Conservation (phyloP, 2,329 filamentous ascomycete genomes). For the Colletotrichum sp. region DNA sequence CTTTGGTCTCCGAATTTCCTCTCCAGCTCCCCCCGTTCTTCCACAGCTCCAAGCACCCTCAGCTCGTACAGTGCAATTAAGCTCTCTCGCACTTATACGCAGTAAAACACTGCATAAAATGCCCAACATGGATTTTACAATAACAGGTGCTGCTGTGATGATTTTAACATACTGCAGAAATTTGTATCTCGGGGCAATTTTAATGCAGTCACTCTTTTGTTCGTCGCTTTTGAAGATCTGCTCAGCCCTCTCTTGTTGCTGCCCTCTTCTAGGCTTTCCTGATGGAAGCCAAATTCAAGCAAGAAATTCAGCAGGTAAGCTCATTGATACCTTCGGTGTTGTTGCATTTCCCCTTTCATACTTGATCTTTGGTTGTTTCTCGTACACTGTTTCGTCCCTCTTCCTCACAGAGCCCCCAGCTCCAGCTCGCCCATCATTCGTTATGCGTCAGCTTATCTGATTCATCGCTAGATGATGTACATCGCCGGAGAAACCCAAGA, state of each 20-base stretch:
- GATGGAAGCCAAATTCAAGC: conserved; percentile 3
- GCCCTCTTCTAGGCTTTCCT: background rate
- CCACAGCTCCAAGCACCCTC: background rate
- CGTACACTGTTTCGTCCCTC: background rate
- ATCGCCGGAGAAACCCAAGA: conserved; percentile 25
- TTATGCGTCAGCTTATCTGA: background rate
- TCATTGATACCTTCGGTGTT: too few relatives aligned
- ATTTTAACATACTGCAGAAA: background rate
- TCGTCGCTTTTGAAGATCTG: background rate
- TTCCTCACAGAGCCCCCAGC: too few relatives aligned
- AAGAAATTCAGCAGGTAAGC: conserved; percentile 17
- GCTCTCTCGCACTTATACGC: background rate
- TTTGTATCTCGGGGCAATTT: background rate
- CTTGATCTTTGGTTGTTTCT: background rate
- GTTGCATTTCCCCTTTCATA: too few relatives aligned
- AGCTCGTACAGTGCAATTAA: background rate
- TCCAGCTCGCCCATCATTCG: fast-evolving
- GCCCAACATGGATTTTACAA: background rate
- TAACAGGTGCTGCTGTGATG: too few relatives aligned
- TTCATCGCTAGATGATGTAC: conserved; percentile 24
- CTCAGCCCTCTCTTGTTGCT: background rate
- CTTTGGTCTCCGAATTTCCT: background rate
- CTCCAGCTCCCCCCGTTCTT: background rate
- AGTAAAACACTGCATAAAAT: background rate
- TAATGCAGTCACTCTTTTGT: background rate